These are phyloP conservation scores for Trypanosoma scelopori DNA, from an alignment of 208 protist genomes.

Conservation along the genomic window DNA sequence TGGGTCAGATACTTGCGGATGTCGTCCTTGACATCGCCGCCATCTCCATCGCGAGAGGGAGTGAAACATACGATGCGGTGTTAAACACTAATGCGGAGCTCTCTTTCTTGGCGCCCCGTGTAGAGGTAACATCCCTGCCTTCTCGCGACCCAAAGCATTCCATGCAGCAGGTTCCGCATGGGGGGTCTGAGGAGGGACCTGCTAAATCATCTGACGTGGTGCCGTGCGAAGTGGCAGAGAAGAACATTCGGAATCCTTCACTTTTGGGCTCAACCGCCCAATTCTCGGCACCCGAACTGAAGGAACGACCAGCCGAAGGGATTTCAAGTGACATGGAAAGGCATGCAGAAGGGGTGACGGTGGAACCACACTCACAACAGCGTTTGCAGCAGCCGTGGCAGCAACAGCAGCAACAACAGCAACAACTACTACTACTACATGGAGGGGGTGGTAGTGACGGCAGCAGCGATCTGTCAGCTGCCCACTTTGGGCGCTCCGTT, in stretches of 20 bases:
- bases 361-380: neutral
- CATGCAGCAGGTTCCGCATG: neutral
- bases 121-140: neutral
- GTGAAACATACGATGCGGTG: constrained; percentile 18
- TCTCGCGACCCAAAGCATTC: neutral
- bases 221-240: neutral
- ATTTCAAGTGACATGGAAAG: neutral
- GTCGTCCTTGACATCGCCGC: constrained; percentile 48
- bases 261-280: neutral
- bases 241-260: neutral
- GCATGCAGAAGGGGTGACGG: neutral
- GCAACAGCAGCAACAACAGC: neutral
- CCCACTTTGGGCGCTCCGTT: too few relatives aligned
- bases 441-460: constrained; percentile 13
- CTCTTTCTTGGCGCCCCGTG: constrained; percentile 9
- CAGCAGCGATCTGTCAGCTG: neutral
- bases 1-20: constrained; percentile 56
- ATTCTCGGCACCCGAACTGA: neutral
- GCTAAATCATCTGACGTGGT: neutral
- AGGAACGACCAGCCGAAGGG: neutral
- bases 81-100: neutral
- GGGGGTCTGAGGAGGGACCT: neutral
- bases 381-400: neutral
- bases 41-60: constrained; percentile 23
- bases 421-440: neutral